A percentile compares a stretch with the other conserved stretches of the same genome.
Conservation (phyloP, 768 basidiomycete species). For the Epithele typhae region DNA sequence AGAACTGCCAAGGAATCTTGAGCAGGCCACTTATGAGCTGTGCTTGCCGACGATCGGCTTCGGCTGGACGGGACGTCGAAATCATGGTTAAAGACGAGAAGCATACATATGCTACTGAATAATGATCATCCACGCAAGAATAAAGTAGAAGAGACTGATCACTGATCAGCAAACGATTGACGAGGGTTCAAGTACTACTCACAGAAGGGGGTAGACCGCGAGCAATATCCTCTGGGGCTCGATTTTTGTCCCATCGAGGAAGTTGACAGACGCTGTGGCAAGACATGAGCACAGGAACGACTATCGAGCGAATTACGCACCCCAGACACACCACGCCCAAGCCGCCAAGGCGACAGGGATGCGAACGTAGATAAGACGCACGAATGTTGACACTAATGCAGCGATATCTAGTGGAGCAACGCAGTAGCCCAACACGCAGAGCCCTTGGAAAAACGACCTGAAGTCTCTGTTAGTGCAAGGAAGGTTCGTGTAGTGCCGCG, state of each 20-base stretch:
- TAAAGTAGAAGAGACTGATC: conserved; percentile 83
- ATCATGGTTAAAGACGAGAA: too few relatives aligned
- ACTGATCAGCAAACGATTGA: conserved; percentile 1
- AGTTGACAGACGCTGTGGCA: conserved; percentile 80
- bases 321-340: conserved; percentile 98
- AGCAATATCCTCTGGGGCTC: conserved; percentile 86
- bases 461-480: neutral
- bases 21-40: too few relatives aligned
- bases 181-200: conserved; percentile 29
- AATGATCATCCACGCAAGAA: conserved; percentile 95
- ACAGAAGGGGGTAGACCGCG: conserved; percentile 95
- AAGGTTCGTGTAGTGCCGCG: neutral
- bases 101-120: conserved; percentile 53
- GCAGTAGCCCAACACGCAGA: conserved; percentile 94
- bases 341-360: conserved; percentile 81
- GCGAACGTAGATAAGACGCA: conserved; percentile 81
- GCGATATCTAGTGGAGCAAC: conserved; percentile 91
- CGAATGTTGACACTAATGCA: conserved; percentile 81
- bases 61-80: too few relatives aligned
- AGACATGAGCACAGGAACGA: neutral
- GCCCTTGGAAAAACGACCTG: conserved; percentile 93
- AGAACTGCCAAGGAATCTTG: too few relatives aligned
- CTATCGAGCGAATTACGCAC: conserved; percentile 39
- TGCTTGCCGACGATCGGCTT: too few relatives aligned
- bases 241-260: conserved; percentile 92